Evolutionary conservation across 768 basidiomycete genomes (phyloP).

Genomic region (Collybia nuda): DNA sequence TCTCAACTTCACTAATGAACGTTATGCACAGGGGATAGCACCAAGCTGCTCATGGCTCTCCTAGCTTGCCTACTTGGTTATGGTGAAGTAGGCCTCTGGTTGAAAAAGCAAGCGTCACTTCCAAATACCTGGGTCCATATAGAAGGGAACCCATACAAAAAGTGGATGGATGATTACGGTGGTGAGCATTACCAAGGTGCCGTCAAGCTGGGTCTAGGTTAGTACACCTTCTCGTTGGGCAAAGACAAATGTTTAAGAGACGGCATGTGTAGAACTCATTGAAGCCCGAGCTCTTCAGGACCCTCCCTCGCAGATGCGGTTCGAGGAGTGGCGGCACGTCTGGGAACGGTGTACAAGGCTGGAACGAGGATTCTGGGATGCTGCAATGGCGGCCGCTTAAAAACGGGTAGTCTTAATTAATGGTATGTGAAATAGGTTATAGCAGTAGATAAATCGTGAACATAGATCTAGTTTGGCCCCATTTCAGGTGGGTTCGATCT

Average conservation of each 20-base stretch:
- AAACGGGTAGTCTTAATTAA: too few relatives aligned
- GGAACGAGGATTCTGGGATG: constrained; percentile 89
- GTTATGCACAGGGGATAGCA: constrained; percentile 54
- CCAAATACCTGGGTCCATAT: constrained; percentile 54
- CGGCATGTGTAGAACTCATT: constrained; percentile 55
- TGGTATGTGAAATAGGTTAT: too few relatives aligned
- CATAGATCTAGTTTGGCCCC: too few relatives aligned
- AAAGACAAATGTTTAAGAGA: too few relatives aligned
- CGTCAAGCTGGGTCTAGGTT: constrained; percentile 74
- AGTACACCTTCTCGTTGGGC: constrained; percentile 19
- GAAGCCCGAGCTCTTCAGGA: constrained; percentile 61
- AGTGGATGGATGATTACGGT: constrained; percentile 80
- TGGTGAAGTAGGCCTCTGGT: constrained; percentile 87
- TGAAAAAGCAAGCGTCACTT: constrained; percentile 54
- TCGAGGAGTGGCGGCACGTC: constrained; percentile 65
- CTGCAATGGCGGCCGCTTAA: constrained; percentile 33
- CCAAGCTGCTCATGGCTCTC: constrained; percentile 75
- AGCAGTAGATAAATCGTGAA: too few relatives aligned
- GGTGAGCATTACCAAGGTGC: constrained; percentile 71
- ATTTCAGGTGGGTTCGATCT: too few relatives aligned
- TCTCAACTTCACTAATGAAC: background rate
- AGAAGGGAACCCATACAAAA: constrained; percentile 71
- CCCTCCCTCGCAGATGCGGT: constrained; percentile 58
- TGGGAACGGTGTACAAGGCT: constrained; percentile 77
- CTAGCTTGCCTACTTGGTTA: constrained; percentile 89